These are phyloP conservation scores for Mycena metata DNA, from an alignment of 768 basidiomycete genomes.

Conservation along the genomic window DNA sequence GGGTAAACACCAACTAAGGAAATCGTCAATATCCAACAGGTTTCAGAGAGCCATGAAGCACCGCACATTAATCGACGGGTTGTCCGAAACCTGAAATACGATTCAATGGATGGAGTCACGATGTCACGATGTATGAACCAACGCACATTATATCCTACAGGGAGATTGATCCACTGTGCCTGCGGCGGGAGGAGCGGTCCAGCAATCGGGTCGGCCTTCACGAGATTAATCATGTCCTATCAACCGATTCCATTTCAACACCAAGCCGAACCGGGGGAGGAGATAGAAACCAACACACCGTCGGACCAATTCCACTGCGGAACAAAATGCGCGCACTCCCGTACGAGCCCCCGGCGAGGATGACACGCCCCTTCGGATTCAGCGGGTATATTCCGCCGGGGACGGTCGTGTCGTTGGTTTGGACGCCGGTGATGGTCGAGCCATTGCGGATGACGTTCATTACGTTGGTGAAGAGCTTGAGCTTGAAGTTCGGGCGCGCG, in stretches of 20 bases:
- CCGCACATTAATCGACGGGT: slow-evolving; percentile 59
- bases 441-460: slow-evolving; percentile 57
- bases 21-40: neutral
- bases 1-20: slow-evolving; percentile 56
- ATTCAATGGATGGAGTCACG: neutral
- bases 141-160: slow-evolving; percentile 43
- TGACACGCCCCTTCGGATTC: slow-evolving; percentile 42
- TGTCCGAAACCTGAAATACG: slow-evolving; percentile 45
- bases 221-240: slow-evolving; percentile 51
- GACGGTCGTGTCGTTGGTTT: slow-evolving; percentile 52
- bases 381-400: slow-evolving; percentile 55
- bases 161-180: slow-evolving; percentile 54
- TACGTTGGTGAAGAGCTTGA: slow-evolving; percentile 51
- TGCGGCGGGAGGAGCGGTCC: slow-evolving; percentile 51
- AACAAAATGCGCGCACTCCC: slow-evolving; percentile 57
- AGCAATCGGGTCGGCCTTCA: slow-evolving; percentile 49
- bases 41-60: neutral
- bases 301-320: slow-evolving; percentile 58
- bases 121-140: neutral
- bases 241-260: neutral
- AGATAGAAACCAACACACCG: slow-evolving; percentile 32
- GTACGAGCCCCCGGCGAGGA: slow-evolving; percentile 52
- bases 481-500: slow-evolving; percentile 53
- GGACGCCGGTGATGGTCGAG: slow-evolving; percentile 56
- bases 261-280: neutral